A percentile compares a stretch with the other conserved stretches of the same genome.
phyloP scores from a whole-genome alignment of 805 yeast genomes.

The Grigorovia yakushimaensis region DNA sequence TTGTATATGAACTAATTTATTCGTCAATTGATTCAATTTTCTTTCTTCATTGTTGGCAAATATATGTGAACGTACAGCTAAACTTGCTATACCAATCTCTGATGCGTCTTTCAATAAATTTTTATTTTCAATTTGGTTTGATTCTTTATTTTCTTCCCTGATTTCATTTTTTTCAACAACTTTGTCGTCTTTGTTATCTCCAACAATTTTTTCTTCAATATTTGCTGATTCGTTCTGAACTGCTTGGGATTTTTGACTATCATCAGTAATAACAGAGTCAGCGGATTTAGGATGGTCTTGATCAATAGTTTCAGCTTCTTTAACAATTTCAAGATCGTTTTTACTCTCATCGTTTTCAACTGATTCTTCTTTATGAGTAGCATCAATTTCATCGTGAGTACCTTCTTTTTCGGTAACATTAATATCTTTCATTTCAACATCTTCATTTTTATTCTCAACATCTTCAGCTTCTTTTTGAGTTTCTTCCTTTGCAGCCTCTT shows the following conservation, averaged over 20 bases:
- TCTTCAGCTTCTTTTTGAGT: neutral
- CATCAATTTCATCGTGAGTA: too few relatives aligned
- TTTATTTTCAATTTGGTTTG: neutral
- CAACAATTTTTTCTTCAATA: constrained; percentile 1
- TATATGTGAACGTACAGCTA: constrained; percentile 71
- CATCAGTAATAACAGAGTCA: too few relatives aligned
- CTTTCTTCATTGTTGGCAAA: constrained; percentile 76
- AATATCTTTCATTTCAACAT: neutral
- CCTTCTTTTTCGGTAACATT: neutral
- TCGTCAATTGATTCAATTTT: constrained; percentile 53
- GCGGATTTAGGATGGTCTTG: too few relatives aligned
- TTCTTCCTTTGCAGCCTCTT: neutral
- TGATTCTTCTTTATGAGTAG: too few relatives aligned
- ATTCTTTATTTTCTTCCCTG: constrained; percentile 1
- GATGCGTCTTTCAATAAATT: constrained; percentile 43
- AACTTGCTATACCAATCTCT: constrained; percentile 58
- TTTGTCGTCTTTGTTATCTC: neutral
- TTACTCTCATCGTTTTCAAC: too few relatives aligned
- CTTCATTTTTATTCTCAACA: constrained; percentile 1
- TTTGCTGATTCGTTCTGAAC: too few relatives aligned
- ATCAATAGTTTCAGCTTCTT: neutral
- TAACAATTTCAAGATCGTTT: too few relatives aligned
- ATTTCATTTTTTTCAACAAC: neutral
- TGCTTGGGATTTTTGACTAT: too few relatives aligned
- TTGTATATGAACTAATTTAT: constrained; percentile 51